Conservation (phyloP, 2,329 filamentous ascomycete species). For the Helotiales sp. region DNA sequence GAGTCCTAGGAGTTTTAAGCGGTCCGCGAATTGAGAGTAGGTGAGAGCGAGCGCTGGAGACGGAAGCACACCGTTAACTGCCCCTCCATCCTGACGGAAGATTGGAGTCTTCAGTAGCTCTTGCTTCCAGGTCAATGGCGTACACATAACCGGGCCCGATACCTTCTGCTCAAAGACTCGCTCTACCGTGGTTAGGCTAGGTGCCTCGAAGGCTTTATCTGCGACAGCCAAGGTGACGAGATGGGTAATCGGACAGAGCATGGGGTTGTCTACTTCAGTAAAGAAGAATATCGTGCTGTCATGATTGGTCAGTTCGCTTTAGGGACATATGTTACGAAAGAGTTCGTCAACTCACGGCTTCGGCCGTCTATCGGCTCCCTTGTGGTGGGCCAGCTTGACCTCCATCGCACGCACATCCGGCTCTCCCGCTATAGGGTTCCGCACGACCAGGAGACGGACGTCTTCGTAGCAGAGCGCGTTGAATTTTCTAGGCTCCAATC, state of each 20-base stretch:
- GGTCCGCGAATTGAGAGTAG: no score
- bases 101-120: no score
- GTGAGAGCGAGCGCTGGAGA: no score
- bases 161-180: constrained; percentile 31
- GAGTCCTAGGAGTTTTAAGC: no score
- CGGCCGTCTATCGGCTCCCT: constrained; percentile 27
- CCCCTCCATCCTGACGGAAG: no score
- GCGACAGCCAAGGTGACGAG: constrained; percentile 27
- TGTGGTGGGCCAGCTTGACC: constrained; percentile 27
- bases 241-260: constrained; percentile 31
- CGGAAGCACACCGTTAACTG: no score
- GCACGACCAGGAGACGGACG: constrained; percentile 21
- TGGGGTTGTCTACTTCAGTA: constrained; percentile 29
- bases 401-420: constrained; percentile 29
- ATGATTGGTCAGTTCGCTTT: constrained; percentile 22
- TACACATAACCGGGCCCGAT: constrained; percentile 13
- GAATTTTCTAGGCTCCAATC: constrained; percentile 21
- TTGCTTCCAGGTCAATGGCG: constrained; percentile 25
- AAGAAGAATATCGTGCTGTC: constrained; percentile 32
- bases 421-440: constrained; percentile 18
- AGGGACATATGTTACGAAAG: not conserved
- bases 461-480: constrained; percentile 23
- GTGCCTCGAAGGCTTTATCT: constrained; percentile 27
- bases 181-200: constrained; percentile 22
- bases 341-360: constrained; percentile 29